phyloP scores from a whole-genome alignment of 2,329 filamentous ascomycete genomes.

The Ascochyta koolunga region DNA sequence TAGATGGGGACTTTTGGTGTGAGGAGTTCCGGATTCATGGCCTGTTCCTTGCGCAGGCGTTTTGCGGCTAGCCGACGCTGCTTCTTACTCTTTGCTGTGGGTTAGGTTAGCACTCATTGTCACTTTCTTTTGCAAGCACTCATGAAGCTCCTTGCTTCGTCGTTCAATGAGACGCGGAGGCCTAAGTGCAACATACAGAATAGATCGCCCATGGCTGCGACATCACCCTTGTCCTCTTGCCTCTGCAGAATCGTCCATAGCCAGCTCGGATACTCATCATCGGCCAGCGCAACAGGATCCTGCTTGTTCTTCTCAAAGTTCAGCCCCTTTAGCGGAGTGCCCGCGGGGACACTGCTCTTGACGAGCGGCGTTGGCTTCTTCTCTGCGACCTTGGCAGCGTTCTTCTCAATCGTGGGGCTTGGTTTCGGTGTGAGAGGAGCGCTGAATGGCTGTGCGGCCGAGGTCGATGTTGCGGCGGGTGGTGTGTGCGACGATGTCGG shows the following conservation, averaged over 20 bases:
- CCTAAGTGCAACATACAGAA: slow-evolving; percentile 68
- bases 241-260: slow-evolving; percentile 74
- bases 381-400: slow-evolving; percentile 30
- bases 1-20: slow-evolving; percentile 71
- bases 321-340: slow-evolving; percentile 73
- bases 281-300: slow-evolving; percentile 75
- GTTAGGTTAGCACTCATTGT: background rate
- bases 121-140: background rate
- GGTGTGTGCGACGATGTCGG: slow-evolving; percentile 24
- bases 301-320: slow-evolving; percentile 77
- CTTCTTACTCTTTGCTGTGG: slow-evolving; percentile 74
- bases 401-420: slow-evolving; percentile 31
- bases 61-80: slow-evolving; percentile 73
- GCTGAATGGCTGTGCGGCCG: slow-evolving; percentile 55
- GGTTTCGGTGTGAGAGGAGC: slow-evolving; percentile 43
- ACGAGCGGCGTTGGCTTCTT: slow-evolving; percentile 41
- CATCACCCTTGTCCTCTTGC: slow-evolving; percentile 61
- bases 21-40: slow-evolving; percentile 69
- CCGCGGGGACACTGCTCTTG: slow-evolving; percentile 63
- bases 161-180: background rate
- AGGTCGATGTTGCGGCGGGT: slow-evolving; percentile 52
- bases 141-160: too few species aligned
- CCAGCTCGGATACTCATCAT: slow-evolving; percentile 81
- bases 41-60: slow-evolving; percentile 66
- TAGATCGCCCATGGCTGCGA: slow-evolving; percentile 69